Evolutionary conservation across 768 basidiomycete species (phyloP).

Genomic region (Leucocoprinus birnbaumii): DNA sequence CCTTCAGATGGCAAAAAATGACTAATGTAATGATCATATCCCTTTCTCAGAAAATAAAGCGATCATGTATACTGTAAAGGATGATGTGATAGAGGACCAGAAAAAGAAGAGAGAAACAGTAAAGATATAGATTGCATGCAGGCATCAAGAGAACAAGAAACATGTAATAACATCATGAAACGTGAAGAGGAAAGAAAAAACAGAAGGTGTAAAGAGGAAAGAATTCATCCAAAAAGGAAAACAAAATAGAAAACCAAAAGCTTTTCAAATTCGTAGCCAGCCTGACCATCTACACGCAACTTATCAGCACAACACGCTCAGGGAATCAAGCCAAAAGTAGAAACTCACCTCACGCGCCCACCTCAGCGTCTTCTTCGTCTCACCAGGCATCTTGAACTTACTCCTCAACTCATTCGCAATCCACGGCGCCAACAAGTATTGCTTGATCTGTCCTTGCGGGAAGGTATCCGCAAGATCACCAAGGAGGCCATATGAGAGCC

Average conservation of each 20-base stretch:
- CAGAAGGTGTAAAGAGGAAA: constrained; percentile 19
- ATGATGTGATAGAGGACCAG: neutral
- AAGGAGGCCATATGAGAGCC: constrained; percentile 78
- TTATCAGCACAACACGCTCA: neutral
- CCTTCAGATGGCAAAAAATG: constrained; percentile 62
- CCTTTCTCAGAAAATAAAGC: constrained; percentile 16
- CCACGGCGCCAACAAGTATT: constrained; percentile 77
- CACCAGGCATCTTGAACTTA: constrained; percentile 68
- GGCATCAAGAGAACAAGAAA: constrained; percentile 20
- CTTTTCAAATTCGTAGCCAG: constrained; percentile 65
- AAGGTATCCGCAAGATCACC: constrained; percentile 93
- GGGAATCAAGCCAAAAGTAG: neutral
- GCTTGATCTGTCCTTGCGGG: constrained; percentile 78
- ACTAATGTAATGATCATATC: constrained; percentile 15
- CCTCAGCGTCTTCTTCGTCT: constrained; percentile 86
- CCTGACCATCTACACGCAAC: constrained; percentile 66
- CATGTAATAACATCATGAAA: neutral
- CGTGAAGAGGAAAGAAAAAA: constrained; percentile 11
- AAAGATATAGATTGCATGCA: constrained; percentile 51
- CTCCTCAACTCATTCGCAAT: constrained; percentile 67
- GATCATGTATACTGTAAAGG: neutral
- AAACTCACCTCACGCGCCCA: constrained; percentile 87
- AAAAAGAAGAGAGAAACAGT: neutral
- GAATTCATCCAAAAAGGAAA: constrained; percentile 5
- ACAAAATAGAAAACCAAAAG: constrained; percentile 19